Conservation (phyloP, 2,329 filamentous ascomycete species). For the Talaromyces sp. region DNA sequence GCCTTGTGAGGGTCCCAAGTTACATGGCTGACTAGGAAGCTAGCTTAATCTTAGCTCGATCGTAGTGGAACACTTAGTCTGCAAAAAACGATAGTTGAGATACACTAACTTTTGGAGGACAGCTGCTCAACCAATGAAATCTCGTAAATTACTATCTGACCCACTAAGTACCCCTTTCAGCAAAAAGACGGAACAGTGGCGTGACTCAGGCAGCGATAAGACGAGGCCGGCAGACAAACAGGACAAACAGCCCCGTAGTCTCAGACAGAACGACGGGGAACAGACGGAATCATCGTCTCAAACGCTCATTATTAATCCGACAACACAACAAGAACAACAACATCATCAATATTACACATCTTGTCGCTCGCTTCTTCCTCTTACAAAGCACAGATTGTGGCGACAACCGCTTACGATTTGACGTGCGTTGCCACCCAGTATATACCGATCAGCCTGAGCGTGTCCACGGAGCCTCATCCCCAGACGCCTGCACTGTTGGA, state of each 20-base stretch:
- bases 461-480: constrained; percentile 3
- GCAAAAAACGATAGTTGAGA: not conserved
- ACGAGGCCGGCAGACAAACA: constrained; percentile 1
- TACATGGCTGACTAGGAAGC: not conserved
- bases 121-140: too few species aligned
- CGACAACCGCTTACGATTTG: not conserved
- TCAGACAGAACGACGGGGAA: constrained; percentile 4
- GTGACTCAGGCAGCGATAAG: constrained; percentile 6
- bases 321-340: constrained; percentile 1
- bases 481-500: constrained; percentile 9
- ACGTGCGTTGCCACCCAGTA: not conserved
- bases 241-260: constrained; percentile 1
- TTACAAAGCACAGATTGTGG: not conserved
- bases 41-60: constrained; percentile 5
- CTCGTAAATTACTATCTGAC: too few species aligned
- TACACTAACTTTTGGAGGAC: not conserved
- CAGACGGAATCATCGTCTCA: not conserved
- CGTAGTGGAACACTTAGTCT: not conserved
- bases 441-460: not conserved
- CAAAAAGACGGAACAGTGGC: not conserved
- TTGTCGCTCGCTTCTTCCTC: not conserved
- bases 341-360: not conserved
- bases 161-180: not conserved
- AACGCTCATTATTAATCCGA: constrained; percentile 10
- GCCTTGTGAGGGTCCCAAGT: not conserved